A percentile compares a stretch with the other conserved stretches of the same genome.
Evolutionary conservation across 768 basidiomycete species (phyloP).

Genomic region (Russula earlei): DNA sequence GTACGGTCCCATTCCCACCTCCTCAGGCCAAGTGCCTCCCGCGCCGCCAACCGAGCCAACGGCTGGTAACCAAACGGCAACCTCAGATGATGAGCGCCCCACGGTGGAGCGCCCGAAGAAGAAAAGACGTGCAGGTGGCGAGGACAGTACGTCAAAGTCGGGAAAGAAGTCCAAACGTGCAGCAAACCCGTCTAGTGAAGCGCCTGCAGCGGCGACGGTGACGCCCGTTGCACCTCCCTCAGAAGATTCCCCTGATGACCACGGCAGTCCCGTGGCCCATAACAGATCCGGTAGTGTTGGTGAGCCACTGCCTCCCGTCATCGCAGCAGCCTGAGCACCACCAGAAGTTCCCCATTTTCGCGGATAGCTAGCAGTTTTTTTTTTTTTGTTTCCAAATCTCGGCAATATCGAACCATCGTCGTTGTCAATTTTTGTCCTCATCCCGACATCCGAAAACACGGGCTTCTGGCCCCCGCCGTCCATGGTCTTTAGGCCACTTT

Average conservation of each 20-base stretch:
- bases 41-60: constrained; percentile 1
- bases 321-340: constrained; percentile 14
- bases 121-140: constrained; percentile 21
- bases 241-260: constrained; percentile 8
- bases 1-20: constrained; percentile 13
- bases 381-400: not conserved
- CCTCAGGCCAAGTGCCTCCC: not conserved
- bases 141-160: constrained; percentile 24
- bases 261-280: constrained; percentile 10
- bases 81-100: constrained; percentile 9
- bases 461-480: not conserved
- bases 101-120: constrained; percentile 7
- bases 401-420: not conserved
- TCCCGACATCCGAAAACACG: not conserved
- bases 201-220: not conserved
- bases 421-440: not conserved
- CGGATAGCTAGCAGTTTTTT: not conserved
- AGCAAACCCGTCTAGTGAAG: not conserved
- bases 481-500: constrained; percentile 14
- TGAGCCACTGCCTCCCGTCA: constrained; percentile 18
- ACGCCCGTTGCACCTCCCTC: not conserved
- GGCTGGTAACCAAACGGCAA: constrained; percentile 21
- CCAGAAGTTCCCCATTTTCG: not conserved
- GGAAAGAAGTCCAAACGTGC: constrained; percentile 28
- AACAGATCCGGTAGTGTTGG: not conserved